A percentile compares a stretch with the other conserved stretches of the same genome.
Evolutionary conservation across 306 rosid species (phyloP).

Genomic region (Rubus parviflorus): DNA sequence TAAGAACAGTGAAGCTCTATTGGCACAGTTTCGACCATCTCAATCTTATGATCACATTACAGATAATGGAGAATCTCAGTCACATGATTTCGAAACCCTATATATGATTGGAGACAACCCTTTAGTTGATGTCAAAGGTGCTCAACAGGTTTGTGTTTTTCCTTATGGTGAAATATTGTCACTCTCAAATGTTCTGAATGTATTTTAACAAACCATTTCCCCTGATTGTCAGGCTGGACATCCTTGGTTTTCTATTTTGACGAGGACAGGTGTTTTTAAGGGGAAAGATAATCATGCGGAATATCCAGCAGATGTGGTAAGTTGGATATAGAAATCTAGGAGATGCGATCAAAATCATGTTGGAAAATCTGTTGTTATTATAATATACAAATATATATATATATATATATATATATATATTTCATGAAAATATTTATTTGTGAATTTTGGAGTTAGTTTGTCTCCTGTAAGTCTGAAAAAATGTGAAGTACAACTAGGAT

Average conservation of each 20-base stretch:
- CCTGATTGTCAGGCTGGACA: constrained; percentile 24
- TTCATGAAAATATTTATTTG: no score
- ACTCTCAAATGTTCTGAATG: not conserved
- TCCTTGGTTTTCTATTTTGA: constrained; percentile 37
- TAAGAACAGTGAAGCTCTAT: constrained; percentile 21
- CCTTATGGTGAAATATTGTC: not conserved
- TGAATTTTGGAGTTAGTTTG: not conserved
- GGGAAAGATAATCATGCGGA: constrained; percentile 31
- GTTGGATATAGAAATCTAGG: not conserved
- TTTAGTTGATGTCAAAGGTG: constrained; percentile 30
- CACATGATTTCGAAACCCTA: constrained; percentile 20
- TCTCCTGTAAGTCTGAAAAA: not conserved
- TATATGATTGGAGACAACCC: constrained; percentile 39
- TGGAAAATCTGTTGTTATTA: no score
- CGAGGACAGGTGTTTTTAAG: constrained; percentile 32
- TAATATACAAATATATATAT: no score
- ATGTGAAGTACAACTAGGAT: not conserved
- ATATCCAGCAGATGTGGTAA: constrained; percentile 42
- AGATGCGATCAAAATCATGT: not conserved
- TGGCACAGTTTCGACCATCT: constrained; percentile 21
- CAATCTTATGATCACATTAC: not conserved
- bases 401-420: no score
- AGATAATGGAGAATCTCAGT: constrained; percentile 2
- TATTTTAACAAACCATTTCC: not conserved
- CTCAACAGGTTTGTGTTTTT: constrained; percentile 22